phyloP scores from a whole-genome alignment of 306 rosid species.

The Vicia faba region DNA sequence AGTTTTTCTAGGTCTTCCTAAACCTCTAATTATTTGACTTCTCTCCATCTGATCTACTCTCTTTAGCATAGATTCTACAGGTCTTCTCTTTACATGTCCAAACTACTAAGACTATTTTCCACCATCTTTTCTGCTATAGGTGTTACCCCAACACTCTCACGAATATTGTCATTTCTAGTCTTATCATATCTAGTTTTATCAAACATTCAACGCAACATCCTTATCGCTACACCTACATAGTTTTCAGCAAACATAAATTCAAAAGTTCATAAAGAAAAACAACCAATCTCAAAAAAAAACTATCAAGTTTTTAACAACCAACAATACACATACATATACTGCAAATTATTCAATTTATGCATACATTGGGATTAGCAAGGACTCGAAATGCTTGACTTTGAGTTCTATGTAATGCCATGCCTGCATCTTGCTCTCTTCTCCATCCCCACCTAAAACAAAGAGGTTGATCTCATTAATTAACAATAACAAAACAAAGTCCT shows the following conservation, averaged over 20 bases:
- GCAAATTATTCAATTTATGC: slow-evolving; percentile 49
- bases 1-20: too few species aligned
- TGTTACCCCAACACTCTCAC: too few species aligned
- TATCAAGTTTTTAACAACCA: neutral
- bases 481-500: slow-evolving; percentile 31
- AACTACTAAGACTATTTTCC: too few species aligned
- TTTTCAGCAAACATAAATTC: slow-evolving; percentile 6
- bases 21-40: too few species aligned
- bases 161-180: too few species aligned
- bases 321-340: slow-evolving; percentile 17
- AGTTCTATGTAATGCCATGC: slow-evolving; percentile 51
- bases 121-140: too few species aligned
- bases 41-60: too few species aligned
- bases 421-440: slow-evolving; percentile 56
- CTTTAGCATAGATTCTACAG: too few species aligned
- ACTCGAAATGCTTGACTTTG: slow-evolving; percentile 65
- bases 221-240: neutral
- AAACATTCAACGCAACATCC: too few species aligned
- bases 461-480: slow-evolving; percentile 35
- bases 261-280: slow-evolving; percentile 25
- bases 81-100: too few species aligned
- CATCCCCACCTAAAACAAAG: slow-evolving; percentile 67
- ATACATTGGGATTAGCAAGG: slow-evolving; percentile 76
- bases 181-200: too few species aligned
- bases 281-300: slow-evolving; percentile 13